Base-by-base conservation (phyloP, 345 rosid genomes). In the Murraya paniculata region DNA sequence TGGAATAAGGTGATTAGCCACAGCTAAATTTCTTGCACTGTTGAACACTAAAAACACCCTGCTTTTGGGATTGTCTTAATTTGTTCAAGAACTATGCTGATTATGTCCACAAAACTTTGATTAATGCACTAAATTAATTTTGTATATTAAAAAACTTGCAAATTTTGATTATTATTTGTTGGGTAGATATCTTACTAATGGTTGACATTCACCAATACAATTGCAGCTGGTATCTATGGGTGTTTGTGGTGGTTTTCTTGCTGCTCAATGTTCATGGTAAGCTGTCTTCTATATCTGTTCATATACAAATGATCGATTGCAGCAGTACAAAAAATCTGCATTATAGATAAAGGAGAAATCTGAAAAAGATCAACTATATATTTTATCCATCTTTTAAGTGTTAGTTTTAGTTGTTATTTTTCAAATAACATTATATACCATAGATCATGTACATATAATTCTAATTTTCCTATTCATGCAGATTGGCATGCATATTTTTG, bases 181-280 rank as follows among this genome's bases (percentile, higher is more conserved):
- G 33, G 22, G 21, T 41, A 27, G 30, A 45, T 13, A 14, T 48
- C 59, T 13, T 50, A 11, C 62, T 21, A 71, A 38, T 27, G 64
- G 56, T 27, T 45, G 2, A 36, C 14, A 5, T 67, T 74, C 73
- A 36, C 74, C 60, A 38, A n/a, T n/a, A n/a, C n/a, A n/a, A 28
- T 41, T 85, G 84, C 93, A 95, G 98, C 80, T 95, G 98, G 98
- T 95, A 90, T 64, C 98, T 95, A 58, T 95, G 98, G 98, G 60
- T 92, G 60, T 93, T 93, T 58, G 93, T 93, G 78, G 91, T 86
- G 71, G 24, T 90, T 75, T 95, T 95, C 87, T 80, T 95, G 86
- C 82, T 93, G 88, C 84, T 93, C 74, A 91, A 95, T 85, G 79
- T 93, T 41, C 64, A 82, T 18, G 86, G 95, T 94, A 77, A 86